A percentile compares a stretch with the other conserved stretches of the same genome.
These are phyloP conservation scores for Aspergillus sclerotiicarbonarius DNA, from an alignment of 495 filamentous ascomycete genomes.

Conservation along the genomic window DNA sequence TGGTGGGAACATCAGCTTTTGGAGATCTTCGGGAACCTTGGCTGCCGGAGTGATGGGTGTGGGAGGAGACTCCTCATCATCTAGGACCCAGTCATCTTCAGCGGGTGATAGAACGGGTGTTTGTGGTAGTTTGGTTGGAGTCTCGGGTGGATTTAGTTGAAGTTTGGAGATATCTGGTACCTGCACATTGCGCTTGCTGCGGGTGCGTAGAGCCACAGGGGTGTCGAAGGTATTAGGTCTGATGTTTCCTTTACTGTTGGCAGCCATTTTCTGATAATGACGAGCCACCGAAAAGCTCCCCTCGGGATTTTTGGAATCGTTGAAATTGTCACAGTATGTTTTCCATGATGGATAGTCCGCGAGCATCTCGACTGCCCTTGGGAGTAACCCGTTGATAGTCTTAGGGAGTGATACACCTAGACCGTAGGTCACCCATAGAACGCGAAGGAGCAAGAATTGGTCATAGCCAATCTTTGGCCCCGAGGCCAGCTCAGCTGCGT, in stretches of 20 bases:
- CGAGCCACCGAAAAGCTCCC: conserved; percentile 9
- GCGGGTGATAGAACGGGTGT: too few relatives aligned
- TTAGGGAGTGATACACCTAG: not conserved
- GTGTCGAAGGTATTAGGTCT: conserved; percentile 7
- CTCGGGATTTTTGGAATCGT: not conserved
- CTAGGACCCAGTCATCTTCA: too few relatives aligned
- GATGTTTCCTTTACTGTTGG: not conserved
- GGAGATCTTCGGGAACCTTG: not conserved
- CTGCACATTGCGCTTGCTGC: too few relatives aligned
- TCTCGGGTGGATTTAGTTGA: too few relatives aligned
- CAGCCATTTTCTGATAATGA: conserved; percentile 9
- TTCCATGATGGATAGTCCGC: conserved; percentile 1
- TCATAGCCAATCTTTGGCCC: not conserved
- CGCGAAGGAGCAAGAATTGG: conserved; percentile 10
- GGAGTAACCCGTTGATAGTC: too few relatives aligned
- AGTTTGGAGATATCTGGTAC: too few relatives aligned
- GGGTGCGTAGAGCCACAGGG: conserved; percentile 7
- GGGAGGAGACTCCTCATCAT: not conserved
- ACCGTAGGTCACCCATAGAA: not conserved
- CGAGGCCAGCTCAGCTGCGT: conserved; percentile 4
- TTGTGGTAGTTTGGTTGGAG: too few relatives aligned
- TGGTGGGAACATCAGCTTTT: not conserved
- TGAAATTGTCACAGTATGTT: not conserved
- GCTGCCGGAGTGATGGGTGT: not conserved
- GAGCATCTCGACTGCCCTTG: conserved; percentile 1